Percentiles rank a stretch among this genome's conserved stretches.
Conservation (phyloP, 495 filamentous ascomycete species). For the Aeminium ludgeri region DNA sequence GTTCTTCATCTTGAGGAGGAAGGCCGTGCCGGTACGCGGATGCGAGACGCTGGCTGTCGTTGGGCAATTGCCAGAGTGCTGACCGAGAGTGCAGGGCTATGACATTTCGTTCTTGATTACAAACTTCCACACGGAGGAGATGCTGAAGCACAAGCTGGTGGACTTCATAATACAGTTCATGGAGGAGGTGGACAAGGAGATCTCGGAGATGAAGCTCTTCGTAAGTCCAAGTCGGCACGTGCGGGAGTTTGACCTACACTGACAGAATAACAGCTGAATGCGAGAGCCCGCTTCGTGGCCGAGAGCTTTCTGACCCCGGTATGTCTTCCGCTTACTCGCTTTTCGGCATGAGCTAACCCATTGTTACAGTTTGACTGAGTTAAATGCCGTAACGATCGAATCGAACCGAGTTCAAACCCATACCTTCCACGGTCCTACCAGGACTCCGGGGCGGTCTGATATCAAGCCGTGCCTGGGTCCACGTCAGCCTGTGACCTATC, state of each 20-base stretch:
- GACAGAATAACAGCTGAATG: constrained; percentile 53
- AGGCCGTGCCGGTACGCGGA: constrained; percentile 67
- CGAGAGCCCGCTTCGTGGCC: constrained; percentile 90
- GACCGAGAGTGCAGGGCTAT: constrained; percentile 49
- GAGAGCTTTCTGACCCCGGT: constrained; percentile 96
- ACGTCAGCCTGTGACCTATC: too few species aligned
- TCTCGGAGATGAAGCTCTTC: constrained; percentile 99
- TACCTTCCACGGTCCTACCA: too few species aligned
- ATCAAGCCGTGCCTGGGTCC: too few species aligned
- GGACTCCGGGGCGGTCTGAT: too few species aligned
- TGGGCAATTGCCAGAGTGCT: constrained; percentile 1
- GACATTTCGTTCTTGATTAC: constrained; percentile 98
- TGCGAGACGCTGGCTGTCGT: background rate
- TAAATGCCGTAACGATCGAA: background rate
- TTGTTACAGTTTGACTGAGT: constrained; percentile 11
- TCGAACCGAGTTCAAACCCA: too few species aligned
- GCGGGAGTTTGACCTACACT: background rate
- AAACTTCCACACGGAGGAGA: constrained; percentile 93
- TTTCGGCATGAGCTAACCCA: background rate
- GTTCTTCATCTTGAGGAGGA: constrained; percentile 90
- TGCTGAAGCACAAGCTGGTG: constrained; percentile 96
- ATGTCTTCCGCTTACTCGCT: constrained; percentile 23
- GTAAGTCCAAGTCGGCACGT: constrained; percentile 31
- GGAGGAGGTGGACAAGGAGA: constrained; percentile 99
- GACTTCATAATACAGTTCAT: constrained; percentile 99